phyloP scores from a whole-genome alignment of 768 basidiomycete genomes.

The Boletus pseudo-olivaceus region DNA sequence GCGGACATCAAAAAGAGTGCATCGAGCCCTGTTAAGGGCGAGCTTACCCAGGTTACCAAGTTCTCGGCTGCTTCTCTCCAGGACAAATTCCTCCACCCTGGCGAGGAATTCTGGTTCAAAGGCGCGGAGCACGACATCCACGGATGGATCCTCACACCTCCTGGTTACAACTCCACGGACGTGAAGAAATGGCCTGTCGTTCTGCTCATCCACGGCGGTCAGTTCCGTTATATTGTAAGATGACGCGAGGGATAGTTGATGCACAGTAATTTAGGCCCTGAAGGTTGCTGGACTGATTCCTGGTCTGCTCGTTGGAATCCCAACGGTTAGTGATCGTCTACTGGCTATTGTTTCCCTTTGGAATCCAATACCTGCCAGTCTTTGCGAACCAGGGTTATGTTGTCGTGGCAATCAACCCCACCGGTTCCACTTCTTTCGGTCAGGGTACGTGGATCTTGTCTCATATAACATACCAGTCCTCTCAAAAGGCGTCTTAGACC shows the following conservation, averaged over 20 bases:
- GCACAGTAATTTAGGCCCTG: constrained; percentile 47
- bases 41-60: constrained; percentile 57
- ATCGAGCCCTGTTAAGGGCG: constrained; percentile 24
- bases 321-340: constrained; percentile 45
- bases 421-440: constrained; percentile 90
- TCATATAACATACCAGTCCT: not conserved
- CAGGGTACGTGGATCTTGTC: constrained; percentile 48
- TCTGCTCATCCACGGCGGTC: constrained; percentile 78
- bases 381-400: constrained; percentile 91
- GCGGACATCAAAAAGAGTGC: constrained; percentile 34
- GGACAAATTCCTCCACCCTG: constrained; percentile 54
- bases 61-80: constrained; percentile 57
- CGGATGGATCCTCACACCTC: constrained; percentile 81
- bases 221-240: constrained; percentile 2
- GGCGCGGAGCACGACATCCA: constrained; percentile 80
- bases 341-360: not conserved
- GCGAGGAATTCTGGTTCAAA: constrained; percentile 87
- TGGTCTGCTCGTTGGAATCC: constrained; percentile 96
- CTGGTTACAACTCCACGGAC: constrained; percentile 64
- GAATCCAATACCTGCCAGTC: constrained; percentile 36
- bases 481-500: constrained; percentile 39
- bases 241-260: not conserved
- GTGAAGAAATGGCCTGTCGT: constrained; percentile 76
- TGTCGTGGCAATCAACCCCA: constrained; percentile 85
- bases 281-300: constrained; percentile 84